Percentiles rank a stretch among this genome's conserved stretches.
These are phyloP conservation scores for Nemania abortiva DNA, from an alignment of 2,329 filamentous ascomycete genomes.

Conservation along the genomic window DNA sequence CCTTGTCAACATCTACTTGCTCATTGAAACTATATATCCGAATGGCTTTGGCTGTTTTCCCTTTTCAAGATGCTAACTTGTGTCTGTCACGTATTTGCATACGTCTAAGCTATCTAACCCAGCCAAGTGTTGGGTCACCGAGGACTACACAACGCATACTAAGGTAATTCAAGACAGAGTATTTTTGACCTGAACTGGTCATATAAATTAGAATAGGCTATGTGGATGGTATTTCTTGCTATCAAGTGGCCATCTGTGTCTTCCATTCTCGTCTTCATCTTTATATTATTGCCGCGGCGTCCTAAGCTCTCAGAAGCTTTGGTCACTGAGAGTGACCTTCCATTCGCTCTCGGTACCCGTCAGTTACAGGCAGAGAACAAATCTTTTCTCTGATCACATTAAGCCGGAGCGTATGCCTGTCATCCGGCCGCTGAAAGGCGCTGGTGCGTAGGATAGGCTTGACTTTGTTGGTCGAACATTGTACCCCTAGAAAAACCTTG, in stretches of 20 bases:
- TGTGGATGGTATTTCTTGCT: constrained; percentile 3
- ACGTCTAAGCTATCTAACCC: not conserved
- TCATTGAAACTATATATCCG: not conserved
- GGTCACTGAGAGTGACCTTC: constrained; percentile 72
- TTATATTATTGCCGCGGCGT: constrained; percentile 64
- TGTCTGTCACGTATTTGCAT: not conserved
- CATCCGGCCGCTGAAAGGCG: constrained; percentile 82
- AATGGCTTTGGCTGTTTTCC: not conserved
- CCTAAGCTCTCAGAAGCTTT: constrained; percentile 60
- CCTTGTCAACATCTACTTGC: not conserved
- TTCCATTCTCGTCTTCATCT: not conserved
- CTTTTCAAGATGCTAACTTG: not conserved
- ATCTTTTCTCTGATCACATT: constrained; percentile 79
- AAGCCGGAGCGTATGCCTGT: constrained; percentile 97
- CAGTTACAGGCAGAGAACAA: constrained; percentile 81
- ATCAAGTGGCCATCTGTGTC: not conserved
- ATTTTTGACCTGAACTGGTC: not conserved
- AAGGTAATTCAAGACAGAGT: not conserved
- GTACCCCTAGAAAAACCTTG: constrained; percentile 1
- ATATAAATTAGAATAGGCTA: constrained; percentile 20
- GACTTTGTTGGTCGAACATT: constrained; percentile 93
- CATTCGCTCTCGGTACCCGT: constrained; percentile 85
- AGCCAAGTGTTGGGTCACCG: not conserved
- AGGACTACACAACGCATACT: not conserved
- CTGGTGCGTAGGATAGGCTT: constrained; percentile 91